Base-by-base conservation (phyloP, 2,329 filamentous ascomycete genomes). In the Trichoderma hamatum region DNA sequence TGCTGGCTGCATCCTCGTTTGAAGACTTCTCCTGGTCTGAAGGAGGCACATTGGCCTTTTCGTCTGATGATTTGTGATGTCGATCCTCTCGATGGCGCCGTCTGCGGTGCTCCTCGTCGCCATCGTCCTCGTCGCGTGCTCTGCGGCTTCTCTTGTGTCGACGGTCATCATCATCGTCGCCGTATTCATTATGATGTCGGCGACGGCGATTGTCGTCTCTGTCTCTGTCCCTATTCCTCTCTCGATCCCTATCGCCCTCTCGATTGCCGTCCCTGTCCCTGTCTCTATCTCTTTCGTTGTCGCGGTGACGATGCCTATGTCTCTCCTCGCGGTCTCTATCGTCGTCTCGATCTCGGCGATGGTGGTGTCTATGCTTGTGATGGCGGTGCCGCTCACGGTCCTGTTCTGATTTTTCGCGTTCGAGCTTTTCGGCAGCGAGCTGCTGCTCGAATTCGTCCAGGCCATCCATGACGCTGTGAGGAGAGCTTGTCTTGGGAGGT, bases 371-470 rank as follows among this genome's bases (percentile, higher is more conserved):
- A 67, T 84, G 82, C 71, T 85, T 84, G 71, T 76, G 76, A 68
- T 77, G 76, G 36, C 77, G 80, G 70, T 82, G 81, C 46, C 81
- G 80, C 32, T 84, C 84, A 55, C 82, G 80, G 49, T 82, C 78
- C 54, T 81, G 79, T 70, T 85, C 84, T 49, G 77, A 77, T 6
- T 80, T 80, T 54, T 88, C 84, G 67, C 86, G 83, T 58, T 83
- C 80, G 0, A 82, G 82, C 75, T 89, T 90, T 72, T 88, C 89
- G 55, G 89, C 86, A 1, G 90, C 91, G 14, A 96, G 84, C 30
- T 89, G 84, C 77, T 90, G 92, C 78, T 96, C 93, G 70, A 96
- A 96, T 69, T 94, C 92, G 60, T 86, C 86, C 11, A 88, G 80
- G n/a, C 84, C 81, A 72, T 85, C 83, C 85, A 86, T 87, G 28